Conservation (phyloP, 129 eudicot species). For the Arctium minus region DNA sequence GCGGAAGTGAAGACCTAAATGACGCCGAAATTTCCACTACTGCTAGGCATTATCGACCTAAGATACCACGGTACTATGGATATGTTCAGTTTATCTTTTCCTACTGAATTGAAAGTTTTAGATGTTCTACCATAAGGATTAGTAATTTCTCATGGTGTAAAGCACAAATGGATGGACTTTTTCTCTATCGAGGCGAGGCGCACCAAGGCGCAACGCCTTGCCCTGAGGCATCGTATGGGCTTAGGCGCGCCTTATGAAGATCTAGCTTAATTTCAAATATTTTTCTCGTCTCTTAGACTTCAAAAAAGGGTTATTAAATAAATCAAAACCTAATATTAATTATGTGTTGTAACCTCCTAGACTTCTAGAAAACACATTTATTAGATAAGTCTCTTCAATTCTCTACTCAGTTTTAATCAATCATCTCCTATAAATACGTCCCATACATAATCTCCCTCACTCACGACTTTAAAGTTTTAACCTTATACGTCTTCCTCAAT, state of each 20-base stretch:
- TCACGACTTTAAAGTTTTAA: not conserved
- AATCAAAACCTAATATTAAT: not conserved
- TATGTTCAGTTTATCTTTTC: not conserved
- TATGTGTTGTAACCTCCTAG: not conserved
- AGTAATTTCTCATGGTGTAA: not conserved
- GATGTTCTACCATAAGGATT: not conserved
- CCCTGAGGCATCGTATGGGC: not conserved
- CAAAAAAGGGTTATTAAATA: not conserved
- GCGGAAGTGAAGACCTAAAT: conserved; percentile 30
- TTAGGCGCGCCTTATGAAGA: not conserved
- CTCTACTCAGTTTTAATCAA: not conserved
- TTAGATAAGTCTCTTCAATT: not conserved
- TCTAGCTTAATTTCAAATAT: not conserved
- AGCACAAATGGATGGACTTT: too few relatives aligned
- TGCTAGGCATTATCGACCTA: conserved; percentile 53
- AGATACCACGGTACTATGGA: conserved; percentile 49
- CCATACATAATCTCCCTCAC: not conserved
- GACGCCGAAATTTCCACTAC: conserved; percentile 17
- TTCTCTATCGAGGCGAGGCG: not conserved
- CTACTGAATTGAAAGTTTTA: not conserved
- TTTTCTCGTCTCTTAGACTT: not conserved
- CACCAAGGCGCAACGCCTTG: too few relatives aligned
- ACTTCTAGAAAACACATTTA: not conserved
- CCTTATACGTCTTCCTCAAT: too few relatives aligned
- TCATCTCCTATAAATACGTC: not conserved